Evolutionary conservation across 2,329 filamentous ascomycete genomes (phyloP).

Genomic region (Xylaria hypoxylon): DNA sequence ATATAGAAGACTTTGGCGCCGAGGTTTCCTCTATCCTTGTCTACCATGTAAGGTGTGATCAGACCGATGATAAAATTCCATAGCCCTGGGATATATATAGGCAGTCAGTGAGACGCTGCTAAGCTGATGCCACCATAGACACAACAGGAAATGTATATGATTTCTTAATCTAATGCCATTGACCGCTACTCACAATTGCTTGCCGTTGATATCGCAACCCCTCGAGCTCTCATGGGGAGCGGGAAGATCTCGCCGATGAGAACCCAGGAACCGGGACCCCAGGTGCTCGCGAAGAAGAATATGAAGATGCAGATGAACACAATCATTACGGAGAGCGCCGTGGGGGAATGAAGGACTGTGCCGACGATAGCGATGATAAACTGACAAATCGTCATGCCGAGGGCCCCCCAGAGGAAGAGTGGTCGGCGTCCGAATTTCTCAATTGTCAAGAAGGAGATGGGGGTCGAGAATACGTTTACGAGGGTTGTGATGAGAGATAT

Average conservation of each 20-base stretch:
- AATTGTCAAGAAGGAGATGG: conserved; percentile 87
- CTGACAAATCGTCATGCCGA: conserved; percentile 87
- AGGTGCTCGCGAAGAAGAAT: conserved; percentile 91
- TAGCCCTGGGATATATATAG: conserved; percentile 58
- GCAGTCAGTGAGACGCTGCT: not conserved
- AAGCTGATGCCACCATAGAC: not conserved
- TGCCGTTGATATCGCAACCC: conserved; percentile 86
- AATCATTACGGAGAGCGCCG: conserved; percentile 77
- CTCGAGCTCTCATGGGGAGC: conserved; percentile 86
- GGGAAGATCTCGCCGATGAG: conserved; percentile 93
- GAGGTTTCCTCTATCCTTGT: conserved; percentile 71
- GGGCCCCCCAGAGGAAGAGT: conserved; percentile 81
- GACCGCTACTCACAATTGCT: conserved; percentile 72
- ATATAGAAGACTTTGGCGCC: conserved; percentile 79
- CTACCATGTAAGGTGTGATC: conserved; percentile 79
- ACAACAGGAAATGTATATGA: too few species aligned
- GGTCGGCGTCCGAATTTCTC: conserved; percentile 84
- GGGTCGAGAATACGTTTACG: conserved; percentile 88
- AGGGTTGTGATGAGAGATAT: conserved; percentile 88
- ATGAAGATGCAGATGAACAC: conserved; percentile 93
- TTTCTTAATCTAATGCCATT: not conserved
- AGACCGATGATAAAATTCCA: conserved; percentile 81
- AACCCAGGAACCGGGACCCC: conserved; percentile 82
- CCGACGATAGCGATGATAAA: conserved; percentile 86
- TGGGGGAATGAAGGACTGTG: conserved; percentile 58